Evolutionary conservation across 805 yeast species (phyloP).

Genomic region (Metschnikowia corniflorae): DNA sequence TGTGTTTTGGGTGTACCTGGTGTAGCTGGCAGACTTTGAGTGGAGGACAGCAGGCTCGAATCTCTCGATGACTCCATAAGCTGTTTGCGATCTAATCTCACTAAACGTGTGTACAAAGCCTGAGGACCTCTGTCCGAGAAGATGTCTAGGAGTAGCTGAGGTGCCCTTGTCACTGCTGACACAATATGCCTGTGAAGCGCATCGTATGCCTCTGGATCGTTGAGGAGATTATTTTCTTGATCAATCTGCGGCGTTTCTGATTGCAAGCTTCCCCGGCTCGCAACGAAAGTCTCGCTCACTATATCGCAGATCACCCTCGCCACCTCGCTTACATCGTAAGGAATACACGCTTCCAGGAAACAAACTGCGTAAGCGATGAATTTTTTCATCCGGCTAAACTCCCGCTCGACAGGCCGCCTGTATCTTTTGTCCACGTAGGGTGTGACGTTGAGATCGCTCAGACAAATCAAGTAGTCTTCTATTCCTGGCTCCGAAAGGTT

Average conservation of each 20-base stretch:
- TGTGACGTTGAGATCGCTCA: slow-evolving; percentile 31
- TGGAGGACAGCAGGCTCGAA: too few relatives aligned
- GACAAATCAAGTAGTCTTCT: slow-evolving; percentile 34
- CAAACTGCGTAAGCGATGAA: slow-evolving; percentile 47
- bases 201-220: slow-evolving; percentile 5
- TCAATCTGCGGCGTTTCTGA: slow-evolving; percentile 17
- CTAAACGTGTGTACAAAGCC: too few relatives aligned
- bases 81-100: too few relatives aligned
- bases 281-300: slow-evolving; percentile 26
- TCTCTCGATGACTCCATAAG: too few relatives aligned
- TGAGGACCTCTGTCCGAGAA: slow-evolving; percentile 16
- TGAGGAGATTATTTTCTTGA: slow-evolving; percentile 1
- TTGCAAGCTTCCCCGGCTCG: slow-evolving; percentile 25
- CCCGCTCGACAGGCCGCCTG: slow-evolving; percentile 12
- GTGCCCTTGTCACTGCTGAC: slow-evolving; percentile 11
- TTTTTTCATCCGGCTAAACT: slow-evolving; percentile 46
- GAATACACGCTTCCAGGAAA: slow-evolving; percentile 41
- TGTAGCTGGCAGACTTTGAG: too few relatives aligned
- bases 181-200: slow-evolving; percentile 12
- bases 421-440: not conserved
- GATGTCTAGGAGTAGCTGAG: slow-evolving; percentile 12
- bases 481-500: slow-evolving; percentile 57
- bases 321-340: slow-evolving; percentile 15
- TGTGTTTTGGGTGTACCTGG: not conserved
- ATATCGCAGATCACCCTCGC: slow-evolving; percentile 31